Base-by-base conservation (phyloP, 106 monocot species). In the Hemerocallis citrina region DNA sequence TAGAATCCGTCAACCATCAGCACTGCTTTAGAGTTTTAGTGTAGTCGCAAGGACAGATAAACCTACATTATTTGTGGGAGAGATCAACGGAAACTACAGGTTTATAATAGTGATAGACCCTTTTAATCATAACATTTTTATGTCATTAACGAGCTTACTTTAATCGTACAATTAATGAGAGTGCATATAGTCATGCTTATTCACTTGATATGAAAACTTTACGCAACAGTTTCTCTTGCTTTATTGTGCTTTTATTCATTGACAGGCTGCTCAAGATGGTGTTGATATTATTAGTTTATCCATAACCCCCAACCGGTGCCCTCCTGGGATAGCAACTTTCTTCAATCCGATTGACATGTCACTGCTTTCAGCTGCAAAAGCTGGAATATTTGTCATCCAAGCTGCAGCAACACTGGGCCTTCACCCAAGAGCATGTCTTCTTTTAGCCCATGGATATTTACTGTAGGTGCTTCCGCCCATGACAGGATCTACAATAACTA, bases 401-500 rank as follows among this genome's bases (percentile, higher is more conserved):
- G 95, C 95, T 28, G 95, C 95, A 23, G 95, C 47, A 96, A 96
- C 54, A 96, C 84, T 49, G 95, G 95, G 6, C 95, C 95, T 60
- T 83, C 84, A 48, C 74, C 90, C 5, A 90, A 81, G 66, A 90
- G 90, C 76, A 81, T 96, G 71, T 87, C 90, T 67, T 96, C 95
- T 35, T 96, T 87, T 55, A 90, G 90, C 59, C 95, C 95, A n/a
- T 96, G 95, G 95, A 90, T 96, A 49, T 96, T 96, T 66, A 84
- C 90, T 51, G 90, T 96, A 34, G 95, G 95, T 58, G 95, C 95
- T 52, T 76, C 95, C 30, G 57, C 84, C 35, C 95, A 90, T 79
- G 90, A 96, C 61, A 86, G 95, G 66, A 66, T 72, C 22, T 96
- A 96, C 63, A 78, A 37, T 65, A 96, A 96, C 35, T 67, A 50